Evolutionary conservation across 129 eudicot species (phyloP).

Genomic region (carrot (Daucus carota)): DH1_v3.0 NC_030386.2:12287001-12287500

Average conservation of each 20-base stretch:
- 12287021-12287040: constrained; percentile 23
- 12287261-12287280: neutral
- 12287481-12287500: neutral
- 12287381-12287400: neutral
- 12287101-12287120: constrained; percentile 56
- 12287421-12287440: neutral
- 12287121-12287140: constrained; percentile 46
- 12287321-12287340: neutral
- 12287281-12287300: neutral
- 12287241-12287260: no score
- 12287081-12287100: constrained; percentile 59
- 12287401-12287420: neutral
- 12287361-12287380: neutral
- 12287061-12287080: constrained; percentile 76
- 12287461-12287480: neutral
- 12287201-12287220: neutral
- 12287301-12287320: neutral
- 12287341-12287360: neutral
- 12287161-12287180: constrained; percentile 69
- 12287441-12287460: neutral
- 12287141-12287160: constrained; percentile 48
- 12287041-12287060: constrained; percentile 42
- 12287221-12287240: no score
- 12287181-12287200: constrained; percentile 37
- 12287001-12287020: constrained; percentile 18